Conservation (phyloP, 2,329 filamentous ascomycete species). For the Dendrostoma leiphaemia region DNA sequence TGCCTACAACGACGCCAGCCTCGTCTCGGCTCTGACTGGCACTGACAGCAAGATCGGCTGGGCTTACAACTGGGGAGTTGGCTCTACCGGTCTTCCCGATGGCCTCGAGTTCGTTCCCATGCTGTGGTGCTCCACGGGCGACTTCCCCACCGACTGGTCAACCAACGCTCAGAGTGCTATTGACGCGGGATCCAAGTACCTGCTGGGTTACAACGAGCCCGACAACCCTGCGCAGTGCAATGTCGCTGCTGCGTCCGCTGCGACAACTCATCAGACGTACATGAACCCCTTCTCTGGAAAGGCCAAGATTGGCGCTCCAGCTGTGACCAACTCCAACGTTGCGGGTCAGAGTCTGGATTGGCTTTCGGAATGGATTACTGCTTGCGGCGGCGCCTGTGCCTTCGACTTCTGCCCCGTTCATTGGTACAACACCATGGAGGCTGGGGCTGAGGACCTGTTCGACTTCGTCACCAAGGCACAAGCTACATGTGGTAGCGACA, state of each 20-base stretch:
- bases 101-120: constrained; percentile 63
- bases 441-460: constrained; percentile 51
- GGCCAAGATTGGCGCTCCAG: constrained; percentile 55
- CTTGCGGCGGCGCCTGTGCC: constrained; percentile 50
- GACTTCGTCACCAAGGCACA: constrained; percentile 48
- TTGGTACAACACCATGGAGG: constrained; percentile 54
- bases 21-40: constrained; percentile 50
- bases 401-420: constrained; percentile 62
- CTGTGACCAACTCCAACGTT: constrained; percentile 58
- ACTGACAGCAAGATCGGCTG: constrained; percentile 48
- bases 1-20: constrained; percentile 60
- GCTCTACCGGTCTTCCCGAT: constrained; percentile 34
- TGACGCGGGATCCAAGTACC: constrained; percentile 48
- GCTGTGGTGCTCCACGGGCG: constrained; percentile 54
- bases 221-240: constrained; percentile 61
- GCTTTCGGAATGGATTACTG: constrained; percentile 49
- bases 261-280: constrained; percentile 49
- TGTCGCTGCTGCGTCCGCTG: constrained; percentile 51
- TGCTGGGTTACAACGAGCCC: constrained; percentile 73
- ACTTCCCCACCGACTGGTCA: constrained; percentile 49
- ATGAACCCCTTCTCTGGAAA: constrained; percentile 55
- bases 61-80: constrained; percentile 68
- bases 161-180: constrained; percentile 51
- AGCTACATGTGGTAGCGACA: constrained; percentile 39
- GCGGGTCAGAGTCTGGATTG: constrained; percentile 53